Base-by-base conservation (phyloP, 192 early-diverging fungal genomes). In the Mortierella hygrophila region DNA sequence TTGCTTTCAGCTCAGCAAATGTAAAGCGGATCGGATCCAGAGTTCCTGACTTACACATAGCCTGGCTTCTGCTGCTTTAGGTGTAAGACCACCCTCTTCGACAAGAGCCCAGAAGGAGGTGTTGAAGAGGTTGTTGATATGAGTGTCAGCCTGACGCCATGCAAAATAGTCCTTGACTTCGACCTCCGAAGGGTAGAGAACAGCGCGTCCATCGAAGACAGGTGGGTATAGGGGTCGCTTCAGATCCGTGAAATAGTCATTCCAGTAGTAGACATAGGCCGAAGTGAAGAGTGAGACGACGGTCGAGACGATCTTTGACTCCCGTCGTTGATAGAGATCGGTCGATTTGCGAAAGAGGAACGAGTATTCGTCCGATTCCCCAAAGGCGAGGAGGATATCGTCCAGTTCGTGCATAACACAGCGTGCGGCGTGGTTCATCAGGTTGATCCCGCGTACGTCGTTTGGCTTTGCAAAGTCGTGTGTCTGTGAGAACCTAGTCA, bases 91-190 rank as follows among this genome's bases (percentile, higher is more conserved):
- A 70, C 96, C 96, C 68, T 91, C 89, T 41, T 93, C 90, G 38
- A 99, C 97, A 47, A 99, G 86, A 15, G 92, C 89, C 97, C 98
- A 99, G 85, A 98, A 99, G 11, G 94, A 92, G 5, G 98, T 99
- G 88, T 99, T 99, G 90, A 98, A 99, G 77, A 97, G 83, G 82
- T 97, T 97, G 89, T 97, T 97, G 88, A 97, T 97, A 82, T 97
- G 97, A 78, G 88, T 98, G 82, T 99, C 97, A 21, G 94, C 98
- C 82, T 99, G 98, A 40, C 98, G 89, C 98, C 98, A 99, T 65
- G 90, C 88, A 74, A 99, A 90, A 88, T 99, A 99, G 89, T 99
- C 98, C 80, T 95, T 92, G 77, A 99, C 74, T 68, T 95, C 96
- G 63, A 93, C 79, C 49, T 94, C 92, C 3, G 92, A 92, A 23